Evolutionary conservation across 257 asterid genomes (phyloP), one percentile per base, ranked within the genome.

Genomic region (Forsythia viridissima): DNA sequence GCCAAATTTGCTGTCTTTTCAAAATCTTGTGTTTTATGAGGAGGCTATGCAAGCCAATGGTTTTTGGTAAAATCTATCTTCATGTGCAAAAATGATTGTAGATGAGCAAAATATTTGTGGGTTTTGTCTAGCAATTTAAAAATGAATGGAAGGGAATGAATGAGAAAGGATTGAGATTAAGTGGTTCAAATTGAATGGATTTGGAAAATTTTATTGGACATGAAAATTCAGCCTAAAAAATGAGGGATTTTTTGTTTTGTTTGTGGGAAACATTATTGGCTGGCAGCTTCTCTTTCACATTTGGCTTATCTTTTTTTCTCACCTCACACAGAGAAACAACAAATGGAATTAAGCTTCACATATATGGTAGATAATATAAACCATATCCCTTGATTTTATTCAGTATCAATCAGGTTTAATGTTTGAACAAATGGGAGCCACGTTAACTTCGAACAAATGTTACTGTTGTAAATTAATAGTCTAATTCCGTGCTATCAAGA

Each of bases 111-210:
- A 43, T 6, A 74, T 7, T 34, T 66, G 13, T 24, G 61, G 70
- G 30, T 30, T 24, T 9, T 75, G 68, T 34, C 61, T 40, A 11
- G 70, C 65, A 84, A 82, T 77, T 82, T 73, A 48, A 75, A 44
- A 76, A 82, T 85, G 94, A 73, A 90, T 93, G 98, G 97, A 91
- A 86, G 92, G 84, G 84, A 91, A 81, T 71, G 92, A 83, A 71
- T 41, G 75, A 79, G 70, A 79, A 24, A 73, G 90, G 97, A 93
- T 93, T 90, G 96, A 80, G 80, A 88, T 89, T 92, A 89, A 84
- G 65, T 92, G 98, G 98, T 86, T 87, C 85, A 71, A 87, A 89
- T 55, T 83, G 24, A 78, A 73, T 37, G 78, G 46, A 11, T 44
- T 71, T 65, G 15, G 70, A 48, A 16, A 68, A 43, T n/a, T 34